These are phyloP conservation scores for Eucalyptus dawsonii DNA, from an alignment of 345 rosid species.

Conservation along the genomic window DNA sequence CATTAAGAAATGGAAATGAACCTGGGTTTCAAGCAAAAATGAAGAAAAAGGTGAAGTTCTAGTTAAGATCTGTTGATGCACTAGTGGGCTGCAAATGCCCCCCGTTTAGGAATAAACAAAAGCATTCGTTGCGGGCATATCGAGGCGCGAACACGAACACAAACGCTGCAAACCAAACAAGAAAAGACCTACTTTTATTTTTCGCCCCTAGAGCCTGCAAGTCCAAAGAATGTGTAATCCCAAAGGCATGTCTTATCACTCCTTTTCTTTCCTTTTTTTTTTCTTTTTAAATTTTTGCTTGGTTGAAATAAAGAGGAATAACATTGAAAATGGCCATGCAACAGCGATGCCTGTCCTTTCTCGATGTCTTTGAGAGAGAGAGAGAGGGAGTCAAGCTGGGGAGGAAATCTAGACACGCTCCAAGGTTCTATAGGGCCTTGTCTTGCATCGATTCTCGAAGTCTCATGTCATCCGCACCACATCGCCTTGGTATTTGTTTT, in stretches of 20 bases:
- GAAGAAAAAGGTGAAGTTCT: background rate
- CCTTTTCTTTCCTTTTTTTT: background rate
- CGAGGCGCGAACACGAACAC: background rate
- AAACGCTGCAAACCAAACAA: background rate
- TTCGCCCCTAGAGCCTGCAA: background rate
- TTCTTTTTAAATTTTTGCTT: background rate
- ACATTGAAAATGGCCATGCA: background rate
- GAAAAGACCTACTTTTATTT: background rate
- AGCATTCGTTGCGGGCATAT: background rate
- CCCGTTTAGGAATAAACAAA: background rate
- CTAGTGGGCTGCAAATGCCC: background rate
- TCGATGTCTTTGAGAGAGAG: background rate
- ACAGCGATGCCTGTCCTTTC: constrained; percentile 13
- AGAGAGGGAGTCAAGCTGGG: background rate
- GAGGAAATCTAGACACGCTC: background rate
- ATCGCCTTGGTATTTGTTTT: background rate
- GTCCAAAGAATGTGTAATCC: constrained; percentile 21
- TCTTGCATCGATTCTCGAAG: background rate
- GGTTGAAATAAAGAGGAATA: constrained; percentile 12
- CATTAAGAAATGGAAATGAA: background rate
- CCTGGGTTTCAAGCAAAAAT: background rate
- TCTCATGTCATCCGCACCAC: background rate
- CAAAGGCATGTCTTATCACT: constrained; percentile 44
- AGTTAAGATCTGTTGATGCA: background rate
- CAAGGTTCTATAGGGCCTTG: background rate